phyloP scores from a whole-genome alignment of 2,329 filamentous ascomycete species.

The Penicillium sp. region DNA sequence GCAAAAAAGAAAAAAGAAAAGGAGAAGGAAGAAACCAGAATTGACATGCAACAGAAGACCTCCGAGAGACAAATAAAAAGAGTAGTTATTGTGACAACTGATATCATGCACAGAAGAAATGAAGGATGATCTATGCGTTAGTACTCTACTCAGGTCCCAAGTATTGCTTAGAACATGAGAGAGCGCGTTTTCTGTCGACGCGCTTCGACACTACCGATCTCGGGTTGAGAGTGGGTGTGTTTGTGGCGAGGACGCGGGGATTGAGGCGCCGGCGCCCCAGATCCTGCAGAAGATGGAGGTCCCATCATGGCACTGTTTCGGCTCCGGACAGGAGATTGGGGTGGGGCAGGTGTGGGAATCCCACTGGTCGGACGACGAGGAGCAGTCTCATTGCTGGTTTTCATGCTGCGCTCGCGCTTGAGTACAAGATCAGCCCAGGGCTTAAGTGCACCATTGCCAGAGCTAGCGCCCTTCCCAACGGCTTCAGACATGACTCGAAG shows the following conservation, averaged over 20 bases:
- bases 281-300: constrained; percentile 19
- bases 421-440: constrained; percentile 57
- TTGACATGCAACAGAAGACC: constrained; percentile 1
- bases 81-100: constrained; percentile 19
- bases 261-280: constrained; percentile 25
- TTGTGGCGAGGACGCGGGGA: constrained; percentile 32
- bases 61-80: constrained; percentile 15
- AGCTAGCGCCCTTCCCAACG: constrained; percentile 48
- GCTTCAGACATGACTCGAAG: constrained; percentile 75
- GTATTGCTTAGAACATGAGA: constrained; percentile 31
- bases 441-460: constrained; percentile 40
- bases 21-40: constrained; percentile 3
- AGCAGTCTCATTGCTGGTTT: constrained; percentile 24
- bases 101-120: constrained; percentile 22
- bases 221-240: constrained; percentile 35
- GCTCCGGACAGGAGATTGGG: constrained; percentile 19
- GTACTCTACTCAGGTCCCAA: constrained; percentile 2
- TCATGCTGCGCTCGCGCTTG: constrained; percentile 37
- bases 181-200: constrained; percentile 37
- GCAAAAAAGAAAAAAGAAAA: background rate
- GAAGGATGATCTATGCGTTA: constrained; percentile 11
- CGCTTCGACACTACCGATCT: constrained; percentile 28
- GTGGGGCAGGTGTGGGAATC: constrained; percentile 14
- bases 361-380: constrained; percentile 20
- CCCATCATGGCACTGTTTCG: constrained; percentile 18